Conservation (phyloP, 2,329 filamentous ascomycete genomes). For the Venturia aucupariae region DNA sequence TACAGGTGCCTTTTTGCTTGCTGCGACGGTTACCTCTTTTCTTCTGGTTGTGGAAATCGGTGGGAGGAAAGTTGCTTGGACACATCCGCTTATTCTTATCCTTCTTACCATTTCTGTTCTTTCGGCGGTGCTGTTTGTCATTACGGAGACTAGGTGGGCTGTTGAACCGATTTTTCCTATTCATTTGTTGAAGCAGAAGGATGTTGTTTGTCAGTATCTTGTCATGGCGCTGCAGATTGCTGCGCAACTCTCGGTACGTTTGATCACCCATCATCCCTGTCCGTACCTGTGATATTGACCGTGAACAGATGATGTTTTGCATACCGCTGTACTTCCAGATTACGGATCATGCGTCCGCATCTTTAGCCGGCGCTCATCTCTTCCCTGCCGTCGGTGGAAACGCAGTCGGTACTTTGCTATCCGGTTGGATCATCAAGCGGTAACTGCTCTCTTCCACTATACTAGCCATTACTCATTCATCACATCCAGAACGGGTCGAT, state of each 20-base stretch:
- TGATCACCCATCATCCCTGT: background rate
- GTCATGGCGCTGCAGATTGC: slow-evolving; percentile 45
- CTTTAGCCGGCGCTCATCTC: slow-evolving; percentile 50
- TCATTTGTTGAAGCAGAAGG: slow-evolving; percentile 40
- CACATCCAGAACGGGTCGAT: slow-evolving; percentile 44
- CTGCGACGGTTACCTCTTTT: slow-evolving; percentile 33
- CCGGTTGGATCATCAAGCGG: slow-evolving; percentile 48
- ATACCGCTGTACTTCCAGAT: slow-evolving; percentile 60
- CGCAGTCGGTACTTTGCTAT: slow-evolving; percentile 51
- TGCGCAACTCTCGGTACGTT: slow-evolving; percentile 48
- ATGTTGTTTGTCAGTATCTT: slow-evolving; percentile 45
- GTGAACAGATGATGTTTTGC: slow-evolving; percentile 13
- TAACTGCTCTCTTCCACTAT: slow-evolving; percentile 15
- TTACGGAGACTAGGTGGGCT: slow-evolving; percentile 35
- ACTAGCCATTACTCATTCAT: background rate
- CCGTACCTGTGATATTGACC: background rate
- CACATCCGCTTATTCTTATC: slow-evolving; percentile 24
- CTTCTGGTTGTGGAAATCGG: slow-evolving; percentile 42
- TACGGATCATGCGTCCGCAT: slow-evolving; percentile 47
- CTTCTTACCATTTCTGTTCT: slow-evolving; percentile 26
- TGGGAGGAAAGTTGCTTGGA: slow-evolving; percentile 34
- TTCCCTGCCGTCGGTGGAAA: slow-evolving; percentile 61
- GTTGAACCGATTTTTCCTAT: slow-evolving; percentile 52
- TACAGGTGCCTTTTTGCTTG: slow-evolving; percentile 42
- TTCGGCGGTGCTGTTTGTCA: slow-evolving; percentile 22